phyloP scores from a whole-genome alignment of 148 eudicot species.

The Silene conica region DNA sequence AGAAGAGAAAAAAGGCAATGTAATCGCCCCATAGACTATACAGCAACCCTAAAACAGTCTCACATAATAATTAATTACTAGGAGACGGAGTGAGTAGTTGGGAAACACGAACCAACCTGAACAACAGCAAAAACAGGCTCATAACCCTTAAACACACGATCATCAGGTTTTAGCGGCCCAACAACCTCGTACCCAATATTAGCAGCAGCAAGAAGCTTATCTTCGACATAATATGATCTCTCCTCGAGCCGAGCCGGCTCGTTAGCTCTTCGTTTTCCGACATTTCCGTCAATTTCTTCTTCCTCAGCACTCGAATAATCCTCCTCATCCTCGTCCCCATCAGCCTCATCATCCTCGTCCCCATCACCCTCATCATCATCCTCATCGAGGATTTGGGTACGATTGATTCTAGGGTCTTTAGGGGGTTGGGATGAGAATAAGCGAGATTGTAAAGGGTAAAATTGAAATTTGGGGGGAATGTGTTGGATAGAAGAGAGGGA shows the following conservation, averaged over 20 bases:
- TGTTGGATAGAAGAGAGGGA: conserved; percentile 13
- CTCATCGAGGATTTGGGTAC: not conserved
- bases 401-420: conserved; percentile 17
- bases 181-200: conserved; percentile 78
- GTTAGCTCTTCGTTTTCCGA: conserved; percentile 19
- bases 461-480: conserved; percentile 9
- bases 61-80: too few species aligned
- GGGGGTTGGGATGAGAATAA: conserved; percentile 19
- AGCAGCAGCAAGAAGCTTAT: conserved; percentile 56
- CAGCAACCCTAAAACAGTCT: too few species aligned
- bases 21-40: too few species aligned
- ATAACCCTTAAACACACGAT: conserved; percentile 55
- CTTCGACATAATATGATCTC: conserved; percentile 44
- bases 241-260: conserved; percentile 24
- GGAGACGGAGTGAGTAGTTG: too few species aligned
- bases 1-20: too few species aligned
- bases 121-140: conserved; percentile 76
- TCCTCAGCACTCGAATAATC: conserved; percentile 26
- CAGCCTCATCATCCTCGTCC: conserved; percentile 19
- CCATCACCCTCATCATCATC: conserved; percentile 20
- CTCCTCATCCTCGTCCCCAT: conserved; percentile 21
- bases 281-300: conserved; percentile 24
- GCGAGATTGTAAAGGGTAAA: conserved; percentile 12
- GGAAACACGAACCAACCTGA: conserved; percentile 49
- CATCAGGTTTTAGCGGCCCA: conserved; percentile 56